These are phyloP conservation scores for Phylloporus arenicola DNA, from an alignment of 768 basidiomycete genomes.

Conservation along the genomic window DNA sequence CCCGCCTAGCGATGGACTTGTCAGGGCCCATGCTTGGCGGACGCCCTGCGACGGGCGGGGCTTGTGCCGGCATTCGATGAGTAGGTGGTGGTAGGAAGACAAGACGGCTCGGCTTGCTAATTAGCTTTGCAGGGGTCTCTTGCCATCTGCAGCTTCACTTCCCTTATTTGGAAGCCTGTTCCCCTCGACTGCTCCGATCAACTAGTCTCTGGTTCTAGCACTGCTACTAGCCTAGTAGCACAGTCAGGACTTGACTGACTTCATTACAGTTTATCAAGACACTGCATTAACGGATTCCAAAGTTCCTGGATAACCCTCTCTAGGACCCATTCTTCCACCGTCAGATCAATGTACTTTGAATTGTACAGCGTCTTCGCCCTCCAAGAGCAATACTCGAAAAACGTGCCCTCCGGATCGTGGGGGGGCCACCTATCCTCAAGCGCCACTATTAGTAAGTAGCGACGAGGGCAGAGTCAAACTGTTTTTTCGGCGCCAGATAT, in stretches of 20 bases:
- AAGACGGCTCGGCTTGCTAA: slow-evolving; percentile 16
- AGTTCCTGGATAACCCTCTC: slow-evolving; percentile 5
- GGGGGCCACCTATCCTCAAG: slow-evolving; percentile 2
- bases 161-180: slow-evolving; percentile 26
- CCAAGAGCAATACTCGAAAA: slow-evolving; percentile 15
- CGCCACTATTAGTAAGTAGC: background rate
- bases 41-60: slow-evolving; percentile 18
- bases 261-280: no score
- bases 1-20: slow-evolving; percentile 21
- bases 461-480: slow-evolving; percentile 9
- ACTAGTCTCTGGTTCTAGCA: no score
- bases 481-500: background rate
- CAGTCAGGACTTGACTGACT: no score
- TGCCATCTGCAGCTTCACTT: slow-evolving; percentile 16
- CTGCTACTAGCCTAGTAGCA: background rate
- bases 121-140: slow-evolving; percentile 25
- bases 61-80: slow-evolving; percentile 17
- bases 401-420: slow-evolving; percentile 22
- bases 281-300: no score
- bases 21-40: slow-evolving; percentile 23
- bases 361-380: slow-evolving; percentile 3
- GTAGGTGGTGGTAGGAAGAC: slow-evolving; percentile 9
- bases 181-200: slow-evolving; percentile 1
- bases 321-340: slow-evolving; percentile 13
- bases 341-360: slow-evolving; percentile 13